Evolutionary conservation across 169 alveolate genomes (phyloP).

Genomic region (Cyclospora cayetanensis): DNA sequence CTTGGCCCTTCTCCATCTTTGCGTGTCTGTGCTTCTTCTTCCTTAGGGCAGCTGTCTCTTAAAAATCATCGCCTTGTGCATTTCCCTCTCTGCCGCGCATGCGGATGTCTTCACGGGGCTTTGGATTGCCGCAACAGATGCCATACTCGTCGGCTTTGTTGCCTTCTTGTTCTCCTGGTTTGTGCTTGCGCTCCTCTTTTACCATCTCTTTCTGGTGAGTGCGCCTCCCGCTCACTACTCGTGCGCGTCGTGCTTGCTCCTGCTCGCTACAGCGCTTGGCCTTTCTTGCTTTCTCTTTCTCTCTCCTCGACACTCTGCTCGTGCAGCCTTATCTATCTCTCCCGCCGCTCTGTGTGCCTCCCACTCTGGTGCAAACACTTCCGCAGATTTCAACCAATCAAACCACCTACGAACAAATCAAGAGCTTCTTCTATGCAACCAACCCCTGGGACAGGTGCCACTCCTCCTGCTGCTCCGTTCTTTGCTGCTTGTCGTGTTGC

Average conservation of each 20-base stretch:
- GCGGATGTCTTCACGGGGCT: background rate
- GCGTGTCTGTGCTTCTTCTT: no score
- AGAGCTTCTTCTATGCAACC: slow-evolving; percentile 25
- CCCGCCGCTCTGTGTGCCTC: no score
- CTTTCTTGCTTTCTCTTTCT: no score
- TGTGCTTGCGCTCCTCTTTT: background rate
- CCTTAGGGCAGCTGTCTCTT: no score
- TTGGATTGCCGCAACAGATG: background rate
- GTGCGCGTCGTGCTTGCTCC: no score
- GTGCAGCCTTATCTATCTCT: no score
- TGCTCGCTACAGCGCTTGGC: no score
- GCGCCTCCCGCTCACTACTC: no score
- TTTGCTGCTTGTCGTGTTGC: background rate
- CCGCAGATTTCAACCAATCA: slow-evolving; percentile 38
- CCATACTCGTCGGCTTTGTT: background rate
- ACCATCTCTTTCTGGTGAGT: background rate
- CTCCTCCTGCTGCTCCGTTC: background rate
- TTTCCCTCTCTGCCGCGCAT: background rate
- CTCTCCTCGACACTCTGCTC: no score
- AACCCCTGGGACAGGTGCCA: slow-evolving; percentile 33
- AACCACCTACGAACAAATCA: slow-evolving; percentile 57
- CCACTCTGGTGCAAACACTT: no score
- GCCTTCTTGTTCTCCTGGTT: background rate
- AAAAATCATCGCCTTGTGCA: no score
- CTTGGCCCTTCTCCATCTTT: no score